phyloP scores from a whole-genome alignment of 2,329 filamentous ascomycete species.

The Aspergillus novofumigatus region DNA sequence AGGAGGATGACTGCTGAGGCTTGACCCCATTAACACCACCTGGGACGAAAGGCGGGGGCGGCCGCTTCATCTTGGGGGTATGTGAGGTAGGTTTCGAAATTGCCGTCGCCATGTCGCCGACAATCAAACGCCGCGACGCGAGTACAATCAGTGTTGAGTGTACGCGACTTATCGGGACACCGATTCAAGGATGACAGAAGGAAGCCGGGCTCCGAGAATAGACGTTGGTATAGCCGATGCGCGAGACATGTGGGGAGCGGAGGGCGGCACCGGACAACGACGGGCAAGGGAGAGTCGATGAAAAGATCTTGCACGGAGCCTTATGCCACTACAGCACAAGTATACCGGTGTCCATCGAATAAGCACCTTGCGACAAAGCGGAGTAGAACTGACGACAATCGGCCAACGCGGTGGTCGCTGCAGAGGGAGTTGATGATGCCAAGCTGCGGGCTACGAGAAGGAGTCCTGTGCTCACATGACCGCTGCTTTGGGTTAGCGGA shows the following conservation, averaged over 20 bases:
- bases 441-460: conserved; percentile 32
- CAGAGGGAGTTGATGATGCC: conserved; percentile 38
- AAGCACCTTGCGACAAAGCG: conserved; percentile 19
- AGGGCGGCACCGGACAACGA: conserved; percentile 28
- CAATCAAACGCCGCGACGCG: conserved; percentile 15
- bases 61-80: conserved; percentile 63
- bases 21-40: conserved; percentile 55
- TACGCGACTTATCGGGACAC: conserved; percentile 24
- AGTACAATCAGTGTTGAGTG: conserved; percentile 11
- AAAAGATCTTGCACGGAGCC: conserved; percentile 15
- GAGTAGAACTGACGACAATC: conserved; percentile 15
- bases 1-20: conserved; percentile 50
- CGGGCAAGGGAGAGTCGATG: conserved; percentile 24
- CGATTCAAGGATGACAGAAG: conserved; percentile 23
- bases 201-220: conserved; percentile 29
- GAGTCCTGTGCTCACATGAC: conserved; percentile 1
- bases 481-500: neutral
- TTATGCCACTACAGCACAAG: conserved; percentile 18
- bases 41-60: conserved; percentile 61
- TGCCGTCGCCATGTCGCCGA: conserved; percentile 40
- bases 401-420: conserved; percentile 19
- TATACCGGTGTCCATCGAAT: conserved; percentile 22
- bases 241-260: conserved; percentile 45
- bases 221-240: conserved; percentile 38
- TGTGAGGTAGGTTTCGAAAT: conserved; percentile 42